Base-by-base conservation (phyloP, 441 rosid genomes). In the Arabidopsis lyrata region DNA sequence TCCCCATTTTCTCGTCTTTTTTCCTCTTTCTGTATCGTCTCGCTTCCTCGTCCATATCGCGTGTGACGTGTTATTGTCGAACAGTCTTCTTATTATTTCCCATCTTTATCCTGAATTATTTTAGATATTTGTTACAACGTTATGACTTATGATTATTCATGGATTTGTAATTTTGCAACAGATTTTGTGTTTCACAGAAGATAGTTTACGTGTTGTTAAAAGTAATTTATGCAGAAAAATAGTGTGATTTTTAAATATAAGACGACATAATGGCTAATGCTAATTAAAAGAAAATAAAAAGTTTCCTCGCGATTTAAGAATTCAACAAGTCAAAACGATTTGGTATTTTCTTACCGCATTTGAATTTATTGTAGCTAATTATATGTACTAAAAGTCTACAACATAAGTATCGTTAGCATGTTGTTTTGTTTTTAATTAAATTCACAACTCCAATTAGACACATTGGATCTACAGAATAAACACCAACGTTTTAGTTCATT, bases 1-100 rank as follows among this genome's bases (percentile, higher is more conserved):
- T 72, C 56, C 56, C 47, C 52, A 35, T 3, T 24, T 41, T 54
- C 68, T 35, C 49, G 0, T 54, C 47, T 1, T 14, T 31, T 31
- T 8, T 48, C 55, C 0, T 34, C 36, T 12, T 3, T 2, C 1
- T 63, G 14, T 52, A 35, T 57, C 34, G 5, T 75, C 13, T 61
- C 48, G 56, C 68, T 60, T 66, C 67, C 8, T 49, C 47, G 2
- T 2, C 20, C 20, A 20, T 59, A 16, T 50, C 68, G 63, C 69
- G 49, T 20, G 29, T 47, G 2, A 41, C 66, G 64, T 67, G 32
- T 68, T 13, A 44, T 7, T 2, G 22, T 10, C 14, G n/a, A 44
- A 68, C 39, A 67, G 61, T 53, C 41, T 49, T 47, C 16, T 65
- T 20, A 42, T 15, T 27, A 32, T 9, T 50, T 34, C 9, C 2